A percentile compares a stretch with the other conserved stretches of the same genome.
These are phyloP conservation scores for Amyloporia xantha DNA, from an alignment of 768 basidiomycete species.

Conservation along the genomic window DNA sequence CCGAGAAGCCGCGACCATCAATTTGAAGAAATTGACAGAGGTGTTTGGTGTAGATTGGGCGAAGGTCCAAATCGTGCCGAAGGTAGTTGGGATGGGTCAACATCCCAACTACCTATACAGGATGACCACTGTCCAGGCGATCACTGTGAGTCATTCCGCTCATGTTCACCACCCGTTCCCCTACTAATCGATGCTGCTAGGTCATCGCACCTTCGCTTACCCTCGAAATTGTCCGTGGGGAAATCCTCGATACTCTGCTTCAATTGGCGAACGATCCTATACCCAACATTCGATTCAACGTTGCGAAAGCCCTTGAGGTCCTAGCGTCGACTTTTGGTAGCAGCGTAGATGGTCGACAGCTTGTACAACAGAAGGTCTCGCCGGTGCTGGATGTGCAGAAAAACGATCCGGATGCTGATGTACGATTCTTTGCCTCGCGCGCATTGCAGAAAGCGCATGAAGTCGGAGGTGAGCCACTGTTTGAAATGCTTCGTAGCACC, in stretches of 20 bases:
- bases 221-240: slow-evolving; percentile 73
- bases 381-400: slow-evolving; percentile 85
- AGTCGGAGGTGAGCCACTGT: slow-evolving; percentile 28
- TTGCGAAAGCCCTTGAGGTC: slow-evolving; percentile 90
- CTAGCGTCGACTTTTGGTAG: slow-evolving; percentile 66
- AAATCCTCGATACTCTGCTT: slow-evolving; percentile 79
- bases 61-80: slow-evolving; percentile 86
- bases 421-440: slow-evolving; percentile 86
- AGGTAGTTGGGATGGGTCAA: slow-evolving; percentile 93
- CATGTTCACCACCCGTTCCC: not conserved
- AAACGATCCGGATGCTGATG: slow-evolving; percentile 90
- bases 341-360: slow-evolving; percentile 62
- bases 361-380: slow-evolving; percentile 66
- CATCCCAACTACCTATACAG: slow-evolving; percentile 96
- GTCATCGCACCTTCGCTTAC: slow-evolving; percentile 92
- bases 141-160: slow-evolving; percentile 64
- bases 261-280: slow-evolving; percentile 85
- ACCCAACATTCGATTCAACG: slow-evolving; percentile 99
- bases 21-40: slow-evolving; percentile 94
- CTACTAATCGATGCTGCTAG: slow-evolving; percentile 34
- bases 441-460: slow-evolving; percentile 58
- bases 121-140: slow-evolving; percentile 98
- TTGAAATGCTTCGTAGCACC: not conserved
- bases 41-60: slow-evolving; percentile 99
- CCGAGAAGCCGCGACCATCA: slow-evolving; percentile 97